phyloP scores from a whole-genome alignment of 768 basidiomycete genomes.

The Suillus variegatus region DNA sequence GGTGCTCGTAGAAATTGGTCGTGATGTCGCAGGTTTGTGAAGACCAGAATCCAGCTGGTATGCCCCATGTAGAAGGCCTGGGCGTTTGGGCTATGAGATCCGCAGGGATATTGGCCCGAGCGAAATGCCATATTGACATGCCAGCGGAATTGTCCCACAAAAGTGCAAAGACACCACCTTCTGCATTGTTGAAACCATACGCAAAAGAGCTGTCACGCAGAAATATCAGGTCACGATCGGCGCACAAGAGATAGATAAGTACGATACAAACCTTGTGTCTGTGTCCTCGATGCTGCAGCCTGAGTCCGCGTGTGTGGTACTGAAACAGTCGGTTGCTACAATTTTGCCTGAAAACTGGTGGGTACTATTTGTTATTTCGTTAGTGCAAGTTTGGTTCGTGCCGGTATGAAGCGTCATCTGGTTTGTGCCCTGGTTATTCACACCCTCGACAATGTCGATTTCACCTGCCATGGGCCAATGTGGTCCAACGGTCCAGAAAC shows the following conservation, averaged over 20 bases:
- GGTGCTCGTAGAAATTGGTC: conserved; percentile 52
- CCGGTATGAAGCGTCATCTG: conserved; percentile 68
- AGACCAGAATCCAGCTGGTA: conserved; percentile 53
- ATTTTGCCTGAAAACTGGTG: conserved; percentile 19
- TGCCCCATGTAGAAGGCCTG: conserved; percentile 50
- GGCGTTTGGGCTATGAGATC: conserved; percentile 50
- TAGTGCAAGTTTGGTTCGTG: conserved; percentile 38
- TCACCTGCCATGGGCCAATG: conserved; percentile 59
- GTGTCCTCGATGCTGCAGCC: conserved; percentile 53
- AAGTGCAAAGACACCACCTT: conserved; percentile 58
- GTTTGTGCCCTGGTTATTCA: conserved; percentile 58
- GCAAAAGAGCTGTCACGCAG: conserved; percentile 37
- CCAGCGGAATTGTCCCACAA: conserved; percentile 47
- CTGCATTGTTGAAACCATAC: conserved; percentile 31
- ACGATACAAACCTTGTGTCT: conserved; percentile 19
- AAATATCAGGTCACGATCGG: conserved; percentile 37
- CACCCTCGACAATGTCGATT: conserved; percentile 76
- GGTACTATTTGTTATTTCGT: conserved; percentile 15
- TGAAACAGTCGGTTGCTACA: conserved; percentile 38
- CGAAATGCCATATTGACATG: conserved; percentile 61
- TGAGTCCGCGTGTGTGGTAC: conserved; percentile 38
- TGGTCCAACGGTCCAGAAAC: conserved; percentile 56
- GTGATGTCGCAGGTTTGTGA: conserved; percentile 48
- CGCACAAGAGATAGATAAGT: background rate
- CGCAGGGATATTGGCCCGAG: conserved; percentile 48